phyloP scores from a whole-genome alignment of 2,329 filamentous ascomycete species.

The Talaromyces albobiverticillius region DNA sequence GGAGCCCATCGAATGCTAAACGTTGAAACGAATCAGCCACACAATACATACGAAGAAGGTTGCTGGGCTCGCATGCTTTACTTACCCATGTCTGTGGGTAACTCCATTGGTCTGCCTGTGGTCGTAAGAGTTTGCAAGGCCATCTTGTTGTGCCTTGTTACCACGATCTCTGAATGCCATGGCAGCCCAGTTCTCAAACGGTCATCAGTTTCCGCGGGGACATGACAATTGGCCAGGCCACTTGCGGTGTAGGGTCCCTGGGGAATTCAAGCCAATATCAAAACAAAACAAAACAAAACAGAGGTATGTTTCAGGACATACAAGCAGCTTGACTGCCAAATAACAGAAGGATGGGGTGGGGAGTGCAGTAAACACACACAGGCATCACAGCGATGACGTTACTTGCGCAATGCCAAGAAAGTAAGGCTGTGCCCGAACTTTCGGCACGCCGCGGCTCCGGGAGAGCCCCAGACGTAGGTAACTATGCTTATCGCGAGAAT shows the following conservation, averaged over 20 bases:
- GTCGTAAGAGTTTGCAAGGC: background rate
- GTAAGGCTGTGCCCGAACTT: background rate
- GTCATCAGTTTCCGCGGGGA: background rate
- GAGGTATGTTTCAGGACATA: too few species aligned
- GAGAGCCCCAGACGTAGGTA: too few species aligned
- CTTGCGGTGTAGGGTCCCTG: background rate
- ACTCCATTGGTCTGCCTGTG: background rate
- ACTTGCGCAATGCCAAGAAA: background rate
- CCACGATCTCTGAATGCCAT: constrained; percentile 7
- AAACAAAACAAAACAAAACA: too few species aligned
- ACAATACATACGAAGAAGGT: background rate
- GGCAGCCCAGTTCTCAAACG: background rate
- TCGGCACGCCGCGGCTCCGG: background rate
- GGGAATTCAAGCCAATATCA: background rate
- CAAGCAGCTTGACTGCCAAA: too few species aligned
- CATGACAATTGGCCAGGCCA: background rate
- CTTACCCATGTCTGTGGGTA: constrained; percentile 8
- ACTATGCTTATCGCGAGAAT: too few species aligned
- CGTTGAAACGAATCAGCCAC: background rate
- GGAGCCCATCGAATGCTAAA: constrained; percentile 81
- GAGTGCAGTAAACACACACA: background rate
- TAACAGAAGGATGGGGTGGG: background rate
- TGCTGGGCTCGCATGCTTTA: background rate
- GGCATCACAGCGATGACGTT: constrained; percentile 1
- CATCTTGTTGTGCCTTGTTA: background rate